A percentile compares a stretch with the other conserved stretches of the same genome.
These are phyloP conservation scores for Pythium sukuiense DNA, from an alignment of 352 stramenopile genomes.

Conservation along the genomic window DNA sequence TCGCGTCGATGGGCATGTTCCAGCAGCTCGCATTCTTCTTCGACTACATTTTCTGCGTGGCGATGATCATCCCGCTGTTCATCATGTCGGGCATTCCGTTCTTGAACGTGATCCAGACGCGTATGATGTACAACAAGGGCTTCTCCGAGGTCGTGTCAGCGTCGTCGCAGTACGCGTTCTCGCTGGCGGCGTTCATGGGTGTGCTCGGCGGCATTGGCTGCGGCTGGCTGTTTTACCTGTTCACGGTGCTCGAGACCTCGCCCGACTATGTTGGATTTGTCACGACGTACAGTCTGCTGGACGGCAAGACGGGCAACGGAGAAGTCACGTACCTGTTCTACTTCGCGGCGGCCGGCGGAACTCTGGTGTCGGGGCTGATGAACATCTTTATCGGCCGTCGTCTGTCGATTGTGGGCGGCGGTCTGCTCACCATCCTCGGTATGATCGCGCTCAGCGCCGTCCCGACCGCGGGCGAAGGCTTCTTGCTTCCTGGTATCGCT, in stretches of 20 bases:
- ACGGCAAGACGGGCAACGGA: slow-evolving; percentile 59
- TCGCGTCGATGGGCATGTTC: slow-evolving; percentile 66
- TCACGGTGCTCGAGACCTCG: slow-evolving; percentile 70
- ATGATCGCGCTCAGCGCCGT: slow-evolving; percentile 72
- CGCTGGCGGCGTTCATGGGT: slow-evolving; percentile 75
- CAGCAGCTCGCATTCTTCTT: slow-evolving; percentile 85
- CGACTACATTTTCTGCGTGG: slow-evolving; percentile 76
- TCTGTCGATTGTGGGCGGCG: slow-evolving; percentile 69
- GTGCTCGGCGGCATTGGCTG: slow-evolving; percentile 68
- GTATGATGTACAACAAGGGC: slow-evolving; percentile 92
- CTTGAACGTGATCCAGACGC: slow-evolving; percentile 86
- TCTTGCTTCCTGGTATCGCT: slow-evolving; percentile 64
- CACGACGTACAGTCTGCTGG: slow-evolving; percentile 69
- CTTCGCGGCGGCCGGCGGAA: slow-evolving; percentile 47
- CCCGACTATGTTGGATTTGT: slow-evolving; percentile 79
- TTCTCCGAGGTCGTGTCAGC: slow-evolving; percentile 85
- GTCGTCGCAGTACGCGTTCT: slow-evolving; percentile 86
- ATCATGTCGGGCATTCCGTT: slow-evolving; percentile 84
- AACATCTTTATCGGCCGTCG: slow-evolving; percentile 79
- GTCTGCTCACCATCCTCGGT: slow-evolving; percentile 62
- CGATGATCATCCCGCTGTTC: slow-evolving; percentile 76
- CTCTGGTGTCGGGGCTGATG: slow-evolving; percentile 49
- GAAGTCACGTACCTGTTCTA: slow-evolving; percentile 75
- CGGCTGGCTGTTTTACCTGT: slow-evolving; percentile 81
- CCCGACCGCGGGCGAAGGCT: slow-evolving; percentile 46